Conservation (phyloP, 2,329 filamentous ascomycete species). For the Parastagonospora avenae region DNA sequence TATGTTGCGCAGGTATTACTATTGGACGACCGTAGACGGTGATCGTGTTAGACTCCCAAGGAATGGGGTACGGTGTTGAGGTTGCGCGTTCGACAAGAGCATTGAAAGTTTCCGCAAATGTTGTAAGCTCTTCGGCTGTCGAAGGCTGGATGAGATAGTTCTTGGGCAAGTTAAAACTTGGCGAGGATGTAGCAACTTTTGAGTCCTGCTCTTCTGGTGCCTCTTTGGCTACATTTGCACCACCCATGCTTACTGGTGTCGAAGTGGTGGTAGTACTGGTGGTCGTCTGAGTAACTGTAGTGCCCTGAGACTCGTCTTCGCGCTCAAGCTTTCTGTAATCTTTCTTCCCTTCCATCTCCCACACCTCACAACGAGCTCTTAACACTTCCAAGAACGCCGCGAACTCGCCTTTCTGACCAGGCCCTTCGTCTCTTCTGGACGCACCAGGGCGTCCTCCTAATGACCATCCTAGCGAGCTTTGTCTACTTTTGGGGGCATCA, state of each 20-base stretch:
- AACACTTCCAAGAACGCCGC: slow-evolving; percentile 75
- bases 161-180: slow-evolving; percentile 32
- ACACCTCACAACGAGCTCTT: slow-evolving; percentile 78
- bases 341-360: slow-evolving; percentile 77
- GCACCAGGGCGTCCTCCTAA: slow-evolving; percentile 56
- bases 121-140: slow-evolving; percentile 22
- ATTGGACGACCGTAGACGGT: slow-evolving; percentile 69
- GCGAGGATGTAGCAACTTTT: not conserved
- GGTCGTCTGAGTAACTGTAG: not conserved
- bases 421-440: slow-evolving; percentile 43
- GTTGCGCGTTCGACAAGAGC: slow-evolving; percentile 26
- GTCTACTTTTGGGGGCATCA: slow-evolving; percentile 56
- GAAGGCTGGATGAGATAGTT: slow-evolving; percentile 42
- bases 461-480: slow-evolving; percentile 40
- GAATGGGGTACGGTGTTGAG: slow-evolving; percentile 39
- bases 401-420: slow-evolving; percentile 69
- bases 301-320: slow-evolving; percentile 16
- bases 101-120: slow-evolving; percentile 28
- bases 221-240: not conserved
- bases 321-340: slow-evolving; percentile 67
- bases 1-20: slow-evolving; percentile 61
- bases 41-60: slow-evolving; percentile 54
- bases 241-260: not conserved
- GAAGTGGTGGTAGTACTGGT: not conserved
- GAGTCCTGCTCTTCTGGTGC: not conserved